phyloP scores from a whole-genome alignment of 768 basidiomycete species.

The Rhodosporidiobolus sp. region DNA sequence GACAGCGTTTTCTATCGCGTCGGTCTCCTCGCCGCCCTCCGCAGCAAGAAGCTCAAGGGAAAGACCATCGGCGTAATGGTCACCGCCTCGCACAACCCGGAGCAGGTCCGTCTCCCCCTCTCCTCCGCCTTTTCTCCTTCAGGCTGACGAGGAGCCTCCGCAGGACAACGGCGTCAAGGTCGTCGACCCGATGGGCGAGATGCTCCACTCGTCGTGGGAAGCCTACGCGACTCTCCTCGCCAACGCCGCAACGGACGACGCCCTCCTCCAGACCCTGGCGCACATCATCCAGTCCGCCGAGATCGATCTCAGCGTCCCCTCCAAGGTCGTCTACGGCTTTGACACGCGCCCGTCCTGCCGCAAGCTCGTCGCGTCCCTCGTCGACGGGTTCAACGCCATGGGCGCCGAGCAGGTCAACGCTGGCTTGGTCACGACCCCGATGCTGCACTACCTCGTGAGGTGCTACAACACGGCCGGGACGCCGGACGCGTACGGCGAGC shows the following conservation, averaged over 20 bases:
- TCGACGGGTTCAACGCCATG: constrained; percentile 63
- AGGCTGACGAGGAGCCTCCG: background rate
- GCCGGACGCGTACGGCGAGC: constrained; percentile 71
- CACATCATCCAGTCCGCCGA: constrained; percentile 61
- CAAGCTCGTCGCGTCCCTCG: constrained; percentile 68
- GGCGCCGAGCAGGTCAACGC: constrained; percentile 61
- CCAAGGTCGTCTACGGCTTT: constrained; percentile 81
- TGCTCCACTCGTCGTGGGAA: constrained; percentile 95
- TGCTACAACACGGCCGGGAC: constrained; percentile 82
- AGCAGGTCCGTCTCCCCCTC: constrained; percentile 58
- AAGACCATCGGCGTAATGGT: constrained; percentile 96
- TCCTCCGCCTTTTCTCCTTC: background rate
- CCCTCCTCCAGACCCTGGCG: constrained; percentile 66
- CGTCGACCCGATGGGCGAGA: constrained; percentile 94
- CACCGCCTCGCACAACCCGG: constrained; percentile 99
- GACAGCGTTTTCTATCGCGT: constrained; percentile 93
- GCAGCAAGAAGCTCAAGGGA: constrained; percentile 88
- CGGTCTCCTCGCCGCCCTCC: constrained; percentile 79
- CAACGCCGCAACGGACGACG: constrained; percentile 71
- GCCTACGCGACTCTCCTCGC: constrained; percentile 76
- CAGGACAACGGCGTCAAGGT: constrained; percentile 99
- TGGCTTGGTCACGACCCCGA: constrained; percentile 86
- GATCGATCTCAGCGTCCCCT: constrained; percentile 74
- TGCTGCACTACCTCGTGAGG: constrained; percentile 90
- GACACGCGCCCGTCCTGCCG: constrained; percentile 89